phyloP scores from a whole-genome alignment of 345 rosid species.

The Gossypium thurberi region DNA sequence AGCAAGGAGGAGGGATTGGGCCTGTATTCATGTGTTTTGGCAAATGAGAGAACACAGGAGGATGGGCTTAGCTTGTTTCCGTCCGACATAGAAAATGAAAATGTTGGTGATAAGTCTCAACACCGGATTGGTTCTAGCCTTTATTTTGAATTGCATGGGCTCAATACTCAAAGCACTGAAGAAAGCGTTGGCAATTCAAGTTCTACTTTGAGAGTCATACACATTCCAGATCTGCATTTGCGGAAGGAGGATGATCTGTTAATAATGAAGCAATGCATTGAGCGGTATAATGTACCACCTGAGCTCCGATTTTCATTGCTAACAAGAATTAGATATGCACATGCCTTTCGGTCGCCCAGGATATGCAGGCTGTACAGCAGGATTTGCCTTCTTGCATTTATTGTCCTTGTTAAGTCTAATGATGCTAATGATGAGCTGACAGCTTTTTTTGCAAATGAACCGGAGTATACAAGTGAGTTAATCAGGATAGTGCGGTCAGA shows the following conservation, averaged over 20 bases:
- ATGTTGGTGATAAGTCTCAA: slow-evolving; percentile 55
- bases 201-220: slow-evolving; percentile 51
- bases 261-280: slow-evolving; percentile 77
- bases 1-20: slow-evolving; percentile 98
- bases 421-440: slow-evolving; percentile 89
- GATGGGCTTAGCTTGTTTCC: slow-evolving; percentile 86
- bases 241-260: slow-evolving; percentile 77
- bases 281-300: slow-evolving; percentile 61
- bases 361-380: slow-evolving; percentile 83
- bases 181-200: slow-evolving; percentile 23
- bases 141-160: slow-evolving; percentile 83
- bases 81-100: slow-evolving; percentile 52
- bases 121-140: slow-evolving; percentile 77
- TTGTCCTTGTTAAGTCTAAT: slow-evolving; percentile 88
- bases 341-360: slow-evolving; percentile 78
- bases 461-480: slow-evolving; percentile 91
- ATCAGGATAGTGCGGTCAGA: slow-evolving; percentile 89
- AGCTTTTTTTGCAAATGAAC: slow-evolving; percentile 91
- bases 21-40: slow-evolving; percentile 78
- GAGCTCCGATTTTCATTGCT: slow-evolving; percentile 82
- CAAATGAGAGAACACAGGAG: slow-evolving; percentile 78
- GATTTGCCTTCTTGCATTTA: slow-evolving; percentile 89
- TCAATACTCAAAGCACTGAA: slow-evolving; percentile 31
- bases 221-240: slow-evolving; percentile 74
- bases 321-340: slow-evolving; percentile 88